Base-by-base conservation (phyloP, 306 rosid genomes). In the Acmispon strigosus region DNA sequence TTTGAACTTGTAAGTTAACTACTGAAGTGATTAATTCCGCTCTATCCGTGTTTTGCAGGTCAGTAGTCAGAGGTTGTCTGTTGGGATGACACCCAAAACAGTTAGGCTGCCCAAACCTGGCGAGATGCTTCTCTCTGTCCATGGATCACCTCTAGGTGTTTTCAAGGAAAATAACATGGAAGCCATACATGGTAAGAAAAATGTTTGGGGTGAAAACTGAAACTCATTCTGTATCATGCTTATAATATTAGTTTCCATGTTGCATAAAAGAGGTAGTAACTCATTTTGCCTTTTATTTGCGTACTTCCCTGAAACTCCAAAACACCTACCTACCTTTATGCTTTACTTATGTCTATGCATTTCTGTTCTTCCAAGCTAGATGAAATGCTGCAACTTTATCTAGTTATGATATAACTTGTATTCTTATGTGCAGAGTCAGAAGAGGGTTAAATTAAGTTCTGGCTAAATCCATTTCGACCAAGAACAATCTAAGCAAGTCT, bases 81-180 rank as follows among this genome's bases (percentile, higher is more conserved):
- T 90, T 80, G 96, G 96, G 72, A 86, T 90, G 91, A 89, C 96
- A 19, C 96, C 98, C 13, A 87, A 87, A 84, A 87, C 92, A 13
- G 78, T 76, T n/a, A 70, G 95, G 81, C 74, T 77, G 32, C 98
- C 97, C 34, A 90, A 89, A 78, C 90, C 85, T 24, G 97, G 98
- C 8, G 98, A 94, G 89, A 83, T 88, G 68, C 95, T 94, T 76
- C 81, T 94, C 64, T 94, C 96, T 44, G 90, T 94, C 50, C 95
- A 82, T 75, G 97, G 97, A 71, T 90, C 99, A 34, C 99, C 95
- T 42, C 91, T 89, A 52, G 96, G 97, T 39, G 88, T 89, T 81
- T 94, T 29, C 84, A 88, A 80, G 83, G 98, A 90, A 63, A 85
- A 90, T 58, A 88, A 88, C 88, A 88, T 94, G 98, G 96, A 88